These are phyloP conservation scores for Plantago rigida DNA, from an alignment of 305 asterid species.

Conservation along the genomic window DNA sequence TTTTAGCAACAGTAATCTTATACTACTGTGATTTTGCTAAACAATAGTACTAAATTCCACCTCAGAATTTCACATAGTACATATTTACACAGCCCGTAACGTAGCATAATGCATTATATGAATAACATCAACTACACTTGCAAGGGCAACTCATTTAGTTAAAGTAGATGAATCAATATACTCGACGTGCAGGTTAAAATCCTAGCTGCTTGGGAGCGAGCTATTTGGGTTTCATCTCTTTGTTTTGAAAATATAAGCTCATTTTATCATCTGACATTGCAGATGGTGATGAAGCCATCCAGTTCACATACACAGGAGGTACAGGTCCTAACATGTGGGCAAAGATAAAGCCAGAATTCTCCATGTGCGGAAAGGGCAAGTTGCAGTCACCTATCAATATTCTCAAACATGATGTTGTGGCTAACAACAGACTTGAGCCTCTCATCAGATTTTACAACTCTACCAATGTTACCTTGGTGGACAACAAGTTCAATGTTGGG, in stretches of 20 bases:
- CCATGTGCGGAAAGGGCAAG: constrained; percentile 54
- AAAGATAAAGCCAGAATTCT: constrained; percentile 54
- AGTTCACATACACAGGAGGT: constrained; percentile 58
- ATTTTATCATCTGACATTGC: background rate
- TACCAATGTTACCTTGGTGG: constrained; percentile 54
- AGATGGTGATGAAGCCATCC: constrained; percentile 29
- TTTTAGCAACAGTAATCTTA: too few relatives aligned
- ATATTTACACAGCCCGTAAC: too few relatives aligned
- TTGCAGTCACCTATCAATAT: constrained; percentile 68
- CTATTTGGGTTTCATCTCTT: too few relatives aligned
- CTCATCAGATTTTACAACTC: constrained; percentile 40
- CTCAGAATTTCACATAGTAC: too few relatives aligned
- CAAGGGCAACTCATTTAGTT: too few relatives aligned
- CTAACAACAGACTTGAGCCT: constrained; percentile 52
- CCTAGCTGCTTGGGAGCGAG: too few relatives aligned
- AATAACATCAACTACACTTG: too few relatives aligned
- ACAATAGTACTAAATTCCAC: too few relatives aligned
- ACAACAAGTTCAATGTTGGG: constrained; percentile 71
- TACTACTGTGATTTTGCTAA: too few relatives aligned
- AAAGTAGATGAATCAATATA: too few relatives aligned
- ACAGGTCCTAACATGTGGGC: constrained; percentile 79
- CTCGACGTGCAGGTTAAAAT: too few relatives aligned
- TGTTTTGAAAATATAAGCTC: background rate
- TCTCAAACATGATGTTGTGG: constrained; percentile 28
- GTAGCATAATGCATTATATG: too few relatives aligned